phyloP scores from a whole-genome alignment of 2,329 filamentous ascomycete species.

The Colletotrichum tropicale region DNA sequence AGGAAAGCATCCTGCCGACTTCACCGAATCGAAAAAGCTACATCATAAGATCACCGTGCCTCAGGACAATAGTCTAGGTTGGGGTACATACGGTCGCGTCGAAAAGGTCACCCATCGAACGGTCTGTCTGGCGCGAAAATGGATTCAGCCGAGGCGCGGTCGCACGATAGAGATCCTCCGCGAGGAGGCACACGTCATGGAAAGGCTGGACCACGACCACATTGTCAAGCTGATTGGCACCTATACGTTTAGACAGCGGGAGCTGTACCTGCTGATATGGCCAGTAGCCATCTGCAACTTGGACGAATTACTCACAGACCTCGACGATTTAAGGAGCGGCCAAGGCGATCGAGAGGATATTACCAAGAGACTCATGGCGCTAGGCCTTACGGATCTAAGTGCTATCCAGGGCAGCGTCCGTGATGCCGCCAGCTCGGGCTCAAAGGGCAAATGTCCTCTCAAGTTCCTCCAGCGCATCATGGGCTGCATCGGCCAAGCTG shows the following conservation, averaged over 20 bases:
- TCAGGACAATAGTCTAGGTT: constrained; percentile 39
- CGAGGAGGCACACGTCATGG: constrained; percentile 52
- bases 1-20: constrained; percentile 31
- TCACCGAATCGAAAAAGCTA: constrained; percentile 30
- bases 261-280: constrained; percentile 51
- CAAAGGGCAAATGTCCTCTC: constrained; percentile 35
- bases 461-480: constrained; percentile 46
- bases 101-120: constrained; percentile 44
- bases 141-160: constrained; percentile 39
- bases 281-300: constrained; percentile 53
- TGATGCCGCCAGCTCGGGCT: background rate
- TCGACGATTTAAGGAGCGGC: constrained; percentile 43
- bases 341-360: constrained; percentile 45
- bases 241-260: constrained; percentile 43
- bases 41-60: constrained; percentile 27
- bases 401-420: constrained; percentile 34
- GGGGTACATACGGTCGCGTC: constrained; percentile 47
- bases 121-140: constrained; percentile 50
- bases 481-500: constrained; percentile 48
- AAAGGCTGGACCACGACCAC: constrained; percentile 50
- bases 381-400: constrained; percentile 41
- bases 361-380: constrained; percentile 36
- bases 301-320: constrained; percentile 43
- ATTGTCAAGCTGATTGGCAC: constrained; percentile 52
- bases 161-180: constrained; percentile 45